Percentiles rank a stretch among this genome's conserved stretches.
These are phyloP conservation scores for Creolimax fragrantissima DNA, from an alignment of 78 protist genomes.

Conservation along the genomic window DNA sequence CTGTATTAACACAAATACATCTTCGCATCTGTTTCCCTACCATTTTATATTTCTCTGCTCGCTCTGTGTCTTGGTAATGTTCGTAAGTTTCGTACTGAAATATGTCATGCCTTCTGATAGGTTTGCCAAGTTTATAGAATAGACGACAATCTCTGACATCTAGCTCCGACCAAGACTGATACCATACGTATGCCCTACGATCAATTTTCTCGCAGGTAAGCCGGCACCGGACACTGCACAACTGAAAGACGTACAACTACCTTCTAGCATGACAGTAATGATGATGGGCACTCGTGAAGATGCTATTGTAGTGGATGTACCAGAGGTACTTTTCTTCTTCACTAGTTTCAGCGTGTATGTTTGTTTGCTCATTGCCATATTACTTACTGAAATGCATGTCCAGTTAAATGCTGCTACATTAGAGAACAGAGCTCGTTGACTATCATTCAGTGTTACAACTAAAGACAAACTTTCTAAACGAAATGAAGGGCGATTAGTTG, in stretches of 20 bases:
- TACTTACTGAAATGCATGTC: background rate
- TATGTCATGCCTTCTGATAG: background rate
- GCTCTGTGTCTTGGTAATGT: background rate
- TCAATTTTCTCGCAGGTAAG: background rate
- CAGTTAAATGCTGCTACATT: background rate
- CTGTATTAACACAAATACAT: no score
- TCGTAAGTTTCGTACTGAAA: background rate
- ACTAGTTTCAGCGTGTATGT: background rate
- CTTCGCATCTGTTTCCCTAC: background rate
- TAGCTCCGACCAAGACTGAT: no score
- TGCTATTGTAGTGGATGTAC: background rate
- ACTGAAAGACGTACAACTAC: background rate
- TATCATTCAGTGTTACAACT: background rate
- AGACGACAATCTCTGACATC: background rate
- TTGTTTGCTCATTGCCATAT: background rate
- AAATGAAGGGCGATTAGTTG: background rate
- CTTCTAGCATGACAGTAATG: background rate
- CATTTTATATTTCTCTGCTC: background rate
- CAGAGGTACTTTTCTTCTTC: background rate
- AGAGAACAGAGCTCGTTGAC: background rate
- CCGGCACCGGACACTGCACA: background rate
- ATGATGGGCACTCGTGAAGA: slow-evolving; percentile 10
- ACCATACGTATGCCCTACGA: no score
- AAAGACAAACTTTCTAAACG: background rate
- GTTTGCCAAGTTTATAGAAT: background rate